Evolutionary conservation across 352 stramenopile genomes (phyloP).

Genomic region (Globisporangium middletonii): DNA sequence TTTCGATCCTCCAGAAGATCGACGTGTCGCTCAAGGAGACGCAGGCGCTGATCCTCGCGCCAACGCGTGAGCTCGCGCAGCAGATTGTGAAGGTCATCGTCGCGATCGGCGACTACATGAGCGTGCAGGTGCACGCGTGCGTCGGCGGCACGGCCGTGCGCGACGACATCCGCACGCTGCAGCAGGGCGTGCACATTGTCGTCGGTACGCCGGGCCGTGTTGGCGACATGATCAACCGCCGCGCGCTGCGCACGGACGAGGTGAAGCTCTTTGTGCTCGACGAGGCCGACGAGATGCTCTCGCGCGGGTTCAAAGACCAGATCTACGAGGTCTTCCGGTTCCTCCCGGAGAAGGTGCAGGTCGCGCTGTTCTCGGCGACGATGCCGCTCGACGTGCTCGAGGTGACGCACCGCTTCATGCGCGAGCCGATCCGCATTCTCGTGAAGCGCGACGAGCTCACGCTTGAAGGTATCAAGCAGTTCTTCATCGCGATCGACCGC

Average conservation of each 20-base stretch:
- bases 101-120: conserved; percentile 94
- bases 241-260: conserved; percentile 91
- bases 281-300: conserved; percentile 99
- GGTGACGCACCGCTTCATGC: conserved; percentile 98
- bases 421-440: conserved; percentile 97
- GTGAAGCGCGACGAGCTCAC: conserved; percentile 99
- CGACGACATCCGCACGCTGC: conserved; percentile 98
- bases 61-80: conserved; percentile 98
- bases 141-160: conserved; percentile 97
- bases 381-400: conserved; percentile 99
- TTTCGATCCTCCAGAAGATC: conserved; percentile 98
- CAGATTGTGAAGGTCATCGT: conserved; percentile 99
- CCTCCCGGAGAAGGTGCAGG: conserved; percentile 96
- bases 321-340: conserved; percentile 99
- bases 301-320: conserved; percentile 99
- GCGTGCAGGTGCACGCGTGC: conserved; percentile 96
- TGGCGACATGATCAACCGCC: conserved; percentile 99
- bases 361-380: conserved; percentile 98
- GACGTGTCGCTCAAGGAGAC: conserved; percentile 94
- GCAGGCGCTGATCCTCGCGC: conserved; percentile 98
- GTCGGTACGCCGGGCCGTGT: conserved; percentile 98
- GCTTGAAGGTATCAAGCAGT: conserved; percentile 99
- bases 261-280: conserved; percentile 98
- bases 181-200: conserved; percentile 97
- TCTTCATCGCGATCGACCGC: conserved; percentile 98